A percentile compares a stretch with the other conserved stretches of the same genome.
Conservation (phyloP, 2,329 filamentous ascomycete genomes). For the Taxawa tesnikishii region DNA sequence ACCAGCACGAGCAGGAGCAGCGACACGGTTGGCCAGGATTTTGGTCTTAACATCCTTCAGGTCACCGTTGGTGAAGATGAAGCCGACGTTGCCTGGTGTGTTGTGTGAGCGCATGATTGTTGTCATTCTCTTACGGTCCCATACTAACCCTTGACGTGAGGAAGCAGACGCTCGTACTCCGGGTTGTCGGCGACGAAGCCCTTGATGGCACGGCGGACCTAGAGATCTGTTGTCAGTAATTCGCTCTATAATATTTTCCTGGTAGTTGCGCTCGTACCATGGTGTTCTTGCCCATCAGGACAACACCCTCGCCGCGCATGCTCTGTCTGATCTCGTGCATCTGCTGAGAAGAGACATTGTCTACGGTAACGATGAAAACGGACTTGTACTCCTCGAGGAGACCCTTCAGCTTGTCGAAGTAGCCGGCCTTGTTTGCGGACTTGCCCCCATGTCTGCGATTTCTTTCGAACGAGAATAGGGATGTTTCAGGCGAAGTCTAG, state of each 20-base stretch:
- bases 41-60: constrained; percentile 87
- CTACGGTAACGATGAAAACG: constrained; percentile 77
- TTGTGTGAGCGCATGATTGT: constrained; percentile 13
- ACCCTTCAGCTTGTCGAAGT: constrained; percentile 99
- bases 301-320: constrained; percentile 83
- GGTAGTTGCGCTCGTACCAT: constrained; percentile 60
- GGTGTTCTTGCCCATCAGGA: constrained; percentile 99
- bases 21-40: constrained; percentile 94
- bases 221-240: constrained; percentile 8
- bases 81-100: constrained; percentile 82
- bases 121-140: background rate
- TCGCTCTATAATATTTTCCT: no score
- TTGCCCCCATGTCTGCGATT: constrained; percentile 42
- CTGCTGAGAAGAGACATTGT: constrained; percentile 99
- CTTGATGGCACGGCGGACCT: constrained; percentile 95
- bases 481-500: constrained; percentile 11
- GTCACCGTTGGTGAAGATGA: constrained; percentile 98
- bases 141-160: constrained; percentile 65
- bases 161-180: constrained; percentile 96
- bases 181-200: constrained; percentile 82
- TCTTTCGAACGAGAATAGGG: constrained; percentile 10
- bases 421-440: constrained; percentile 81
- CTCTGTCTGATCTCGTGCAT: constrained; percentile 99
- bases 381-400: constrained; percentile 94
- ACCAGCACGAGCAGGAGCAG: constrained; percentile 94